A percentile compares a stretch with the other conserved stretches of the same genome.
phyloP scores from a whole-genome alignment of 2,329 filamentous ascomycete species.

The Mollisia scopiformis region DNA sequence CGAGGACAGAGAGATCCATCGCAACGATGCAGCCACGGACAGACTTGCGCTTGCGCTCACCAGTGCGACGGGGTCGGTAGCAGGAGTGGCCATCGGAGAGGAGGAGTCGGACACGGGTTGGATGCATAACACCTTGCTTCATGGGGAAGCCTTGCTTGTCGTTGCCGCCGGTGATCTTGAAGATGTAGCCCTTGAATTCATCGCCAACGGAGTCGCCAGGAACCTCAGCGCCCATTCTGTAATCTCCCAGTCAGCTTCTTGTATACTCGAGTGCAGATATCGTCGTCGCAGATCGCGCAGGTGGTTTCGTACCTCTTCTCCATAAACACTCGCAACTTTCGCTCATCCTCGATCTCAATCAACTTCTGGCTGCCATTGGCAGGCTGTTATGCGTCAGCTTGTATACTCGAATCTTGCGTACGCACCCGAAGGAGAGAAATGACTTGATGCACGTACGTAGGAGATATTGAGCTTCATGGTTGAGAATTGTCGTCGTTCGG shows the following conservation, averaged over 20 bases:
- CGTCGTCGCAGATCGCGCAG: too few relatives aligned
- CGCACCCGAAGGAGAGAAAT: not conserved
- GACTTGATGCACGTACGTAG: conserved; percentile 35
- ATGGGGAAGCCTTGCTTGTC: conserved; percentile 99
- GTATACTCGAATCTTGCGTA: conserved; percentile 4
- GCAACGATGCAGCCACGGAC: conserved; percentile 99
- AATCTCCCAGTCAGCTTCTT: conserved; percentile 26
- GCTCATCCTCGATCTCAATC: conserved; percentile 98
- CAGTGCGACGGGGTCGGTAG: conserved; percentile 97
- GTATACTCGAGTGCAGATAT: conserved; percentile 50
- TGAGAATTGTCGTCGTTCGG: not conserved
- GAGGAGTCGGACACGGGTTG: conserved; percentile 96
- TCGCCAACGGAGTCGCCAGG: conserved; percentile 93
- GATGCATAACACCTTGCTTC: conserved; percentile 99
- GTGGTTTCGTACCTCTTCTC: conserved; percentile 81
- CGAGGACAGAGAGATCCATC: conserved; percentile 92
- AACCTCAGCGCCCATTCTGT: conserved; percentile 86
- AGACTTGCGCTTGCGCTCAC: conserved; percentile 99
- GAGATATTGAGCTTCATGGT: conserved; percentile 40
- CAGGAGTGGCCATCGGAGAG: conserved; percentile 97
- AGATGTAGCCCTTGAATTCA: conserved; percentile 99
- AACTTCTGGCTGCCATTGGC: conserved; percentile 99
- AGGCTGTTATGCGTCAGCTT: conserved; percentile 52
- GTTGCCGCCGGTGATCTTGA: conserved; percentile 99
- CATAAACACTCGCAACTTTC: conserved; percentile 98